A percentile compares a stretch with the other conserved stretches of the same genome.
Evolutionary conservation across 2,329 filamentous ascomycete genomes (phyloP).

Genomic region (Apiospora phragmitis): DNA sequence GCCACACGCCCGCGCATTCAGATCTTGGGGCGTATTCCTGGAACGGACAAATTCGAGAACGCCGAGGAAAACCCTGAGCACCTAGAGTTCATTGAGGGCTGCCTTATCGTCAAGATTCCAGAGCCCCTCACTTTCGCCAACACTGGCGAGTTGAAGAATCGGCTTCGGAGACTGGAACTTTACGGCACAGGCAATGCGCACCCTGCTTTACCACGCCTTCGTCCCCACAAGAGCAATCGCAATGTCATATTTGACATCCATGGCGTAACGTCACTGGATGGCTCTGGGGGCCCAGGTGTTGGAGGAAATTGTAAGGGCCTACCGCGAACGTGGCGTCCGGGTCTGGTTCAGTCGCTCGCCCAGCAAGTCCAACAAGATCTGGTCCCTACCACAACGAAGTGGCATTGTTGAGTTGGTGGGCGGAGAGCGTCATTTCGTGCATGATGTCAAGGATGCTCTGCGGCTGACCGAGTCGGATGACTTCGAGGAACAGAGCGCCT

Average conservation of each 20-base stretch:
- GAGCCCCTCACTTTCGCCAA: constrained; percentile 97
- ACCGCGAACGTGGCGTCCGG: constrained; percentile 72
- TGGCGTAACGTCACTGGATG: constrained; percentile 93
- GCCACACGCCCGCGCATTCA: constrained; percentile 92
- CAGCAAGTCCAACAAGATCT: constrained; percentile 56
- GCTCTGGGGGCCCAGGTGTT: constrained; percentile 92
- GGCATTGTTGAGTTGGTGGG: constrained; percentile 86
- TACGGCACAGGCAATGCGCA: constrained; percentile 87
- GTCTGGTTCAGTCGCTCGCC: constrained; percentile 72
- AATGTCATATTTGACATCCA: constrained; percentile 98
- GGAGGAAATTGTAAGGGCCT: constrained; percentile 81
- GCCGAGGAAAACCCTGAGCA: constrained; percentile 71
- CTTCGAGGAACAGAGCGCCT: constrained; percentile 11
- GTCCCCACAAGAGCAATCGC: constrained; percentile 77
- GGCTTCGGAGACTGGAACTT: constrained; percentile 79
- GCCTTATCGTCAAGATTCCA: constrained; percentile 94
- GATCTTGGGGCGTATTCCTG: constrained; percentile 86
- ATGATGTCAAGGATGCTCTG: constrained; percentile 81
- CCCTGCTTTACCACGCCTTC: constrained; percentile 79
- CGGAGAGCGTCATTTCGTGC: constrained; percentile 75
- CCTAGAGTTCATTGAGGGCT: constrained; percentile 88
- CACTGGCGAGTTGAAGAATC: constrained; percentile 85
- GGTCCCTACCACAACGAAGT: constrained; percentile 70
- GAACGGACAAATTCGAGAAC: constrained; percentile 82
- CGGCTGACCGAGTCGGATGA: constrained; percentile 72